phyloP scores from a whole-genome alignment of 73 alveolate species.

The Paramecium biaurelia region DNA sequence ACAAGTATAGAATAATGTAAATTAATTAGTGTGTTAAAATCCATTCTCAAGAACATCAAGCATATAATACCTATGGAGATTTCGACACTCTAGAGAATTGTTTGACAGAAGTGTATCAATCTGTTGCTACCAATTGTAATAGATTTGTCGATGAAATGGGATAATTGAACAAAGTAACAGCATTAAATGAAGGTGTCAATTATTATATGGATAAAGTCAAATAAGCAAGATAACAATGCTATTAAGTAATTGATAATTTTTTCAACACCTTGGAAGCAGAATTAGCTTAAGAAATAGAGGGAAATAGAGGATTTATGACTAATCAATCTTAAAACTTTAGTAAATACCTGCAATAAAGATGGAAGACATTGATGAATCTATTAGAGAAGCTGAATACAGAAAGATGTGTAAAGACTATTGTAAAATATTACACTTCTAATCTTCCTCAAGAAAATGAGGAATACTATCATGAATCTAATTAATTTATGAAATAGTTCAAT shows the following conservation, averaged over 20 bases:
- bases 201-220: conserved; percentile 33
- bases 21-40: neutral
- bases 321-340: neutral
- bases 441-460: conserved; percentile 18
- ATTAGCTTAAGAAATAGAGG: neutral
- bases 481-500: conserved; percentile 6
- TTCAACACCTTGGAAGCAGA: conserved; percentile 39
- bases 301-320: neutral
- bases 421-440: conserved; percentile 4
- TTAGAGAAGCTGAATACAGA: conserved; percentile 33
- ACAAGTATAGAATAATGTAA: neutral
- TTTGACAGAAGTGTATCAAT: neutral
- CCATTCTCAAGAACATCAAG: conserved; percentile 49
- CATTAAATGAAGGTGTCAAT: neutral
- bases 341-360: neutral
- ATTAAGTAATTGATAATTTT: conserved; percentile 27
- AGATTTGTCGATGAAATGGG: conserved; percentile 28
- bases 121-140: neutral
- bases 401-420: conserved; percentile 4
- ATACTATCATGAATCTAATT: conserved; percentile 39
- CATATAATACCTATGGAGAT: conserved; percentile 27
- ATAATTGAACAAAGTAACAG: neutral
- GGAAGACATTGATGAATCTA: conserved; percentile 32
- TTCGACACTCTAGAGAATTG: conserved; percentile 44
- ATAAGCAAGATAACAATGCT: conserved; percentile 3